phyloP scores from a whole-genome alignment of 2,329 filamentous ascomycete genomes.

The Monosporascus sp. region DNA sequence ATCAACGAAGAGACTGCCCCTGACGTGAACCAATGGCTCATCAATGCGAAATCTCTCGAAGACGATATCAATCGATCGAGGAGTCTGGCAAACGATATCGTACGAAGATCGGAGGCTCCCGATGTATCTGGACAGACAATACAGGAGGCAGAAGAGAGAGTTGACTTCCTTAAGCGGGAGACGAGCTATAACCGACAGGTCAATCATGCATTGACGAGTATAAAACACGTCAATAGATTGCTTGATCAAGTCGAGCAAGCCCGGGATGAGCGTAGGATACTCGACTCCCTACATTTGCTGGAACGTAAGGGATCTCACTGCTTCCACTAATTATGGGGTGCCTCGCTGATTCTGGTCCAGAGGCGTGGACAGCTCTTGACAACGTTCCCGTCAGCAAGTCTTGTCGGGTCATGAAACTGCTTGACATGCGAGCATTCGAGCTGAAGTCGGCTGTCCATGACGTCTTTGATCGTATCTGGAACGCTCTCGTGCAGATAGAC shows the following conservation, averaged over 20 bases:
- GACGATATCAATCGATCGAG: constrained; percentile 79
- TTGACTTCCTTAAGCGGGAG: constrained; percentile 52
- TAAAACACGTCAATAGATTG: constrained; percentile 54
- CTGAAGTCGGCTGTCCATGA: constrained; percentile 62
- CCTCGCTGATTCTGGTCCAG: constrained; percentile 29
- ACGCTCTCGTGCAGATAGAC: constrained; percentile 59
- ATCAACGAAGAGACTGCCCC: constrained; percentile 73
- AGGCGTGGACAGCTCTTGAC: constrained; percentile 53
- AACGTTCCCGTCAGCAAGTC: constrained; percentile 55
- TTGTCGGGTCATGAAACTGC: constrained; percentile 57
- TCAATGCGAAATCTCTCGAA: constrained; percentile 77
- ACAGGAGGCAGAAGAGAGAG: constrained; percentile 47
- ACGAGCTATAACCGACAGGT: constrained; percentile 55
- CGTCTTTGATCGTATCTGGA: constrained; percentile 66
- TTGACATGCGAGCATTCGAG: constrained; percentile 60
- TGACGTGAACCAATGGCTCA: constrained; percentile 81
- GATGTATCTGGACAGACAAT: constrained; percentile 47
- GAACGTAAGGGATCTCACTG: constrained; percentile 39
- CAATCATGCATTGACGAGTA: constrained; percentile 40
- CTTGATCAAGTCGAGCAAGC: constrained; percentile 56
- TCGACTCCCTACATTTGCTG: constrained; percentile 52
- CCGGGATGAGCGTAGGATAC: constrained; percentile 46
- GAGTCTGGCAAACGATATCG: constrained; percentile 73
- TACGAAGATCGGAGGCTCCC: constrained; percentile 66
- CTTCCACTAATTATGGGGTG: not conserved